Base-by-base conservation (phyloP, 768 basidiomycete species). In the Amanita fuliginea region DNA sequence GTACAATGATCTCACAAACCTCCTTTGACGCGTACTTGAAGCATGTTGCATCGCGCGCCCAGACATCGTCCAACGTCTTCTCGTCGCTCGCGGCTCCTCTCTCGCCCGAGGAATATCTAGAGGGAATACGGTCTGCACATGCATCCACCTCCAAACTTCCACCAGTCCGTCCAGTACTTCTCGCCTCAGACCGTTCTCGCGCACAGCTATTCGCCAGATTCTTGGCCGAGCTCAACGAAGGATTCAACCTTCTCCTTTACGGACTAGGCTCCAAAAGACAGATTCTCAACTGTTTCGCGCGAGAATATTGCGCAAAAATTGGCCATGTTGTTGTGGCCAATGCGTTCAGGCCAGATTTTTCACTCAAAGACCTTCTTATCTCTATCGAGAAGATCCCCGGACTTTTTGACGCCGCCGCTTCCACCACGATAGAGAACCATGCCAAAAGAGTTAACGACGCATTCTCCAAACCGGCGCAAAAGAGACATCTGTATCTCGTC, bases 21-120 rank as follows among this genome's bases (percentile, higher is more conserved):
- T 69, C 81, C 6, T 91, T 93, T 48, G 93, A 98, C 67, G 80
- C 83, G 18, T 98, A 95, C 68, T 88, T 98, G 62, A 72, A 70
- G 5, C 74, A 80, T 35, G 68, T 75, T 24, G 69, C 80, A 7
- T 70, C 79, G 19, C 75, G 83, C 13, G 66, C 80, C 1, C 77
- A 78, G 53, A 94, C 91, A 26, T 90, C 89, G 28, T 68, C 80
- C 52, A 83, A 85, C 56, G 76, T 89, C 43, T 92, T 92, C 63
- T 89, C 92, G 0, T 62, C 74, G 19, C 76, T 83, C 21, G 77
- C 90, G 28, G 73, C 81, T 19, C 85, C 89, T 0, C 70, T 92
- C 33, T 76, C 80, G 10, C 65, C 76, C 3, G 80, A 86, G 19
- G 83, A 84, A 57, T 83, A 79, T 55, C 52, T 62, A 26, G 62